These are phyloP conservation scores for Zanthoxylum bungeanum DNA, from an alignment of 345 rosid species.

Conservation along the genomic window DNA sequence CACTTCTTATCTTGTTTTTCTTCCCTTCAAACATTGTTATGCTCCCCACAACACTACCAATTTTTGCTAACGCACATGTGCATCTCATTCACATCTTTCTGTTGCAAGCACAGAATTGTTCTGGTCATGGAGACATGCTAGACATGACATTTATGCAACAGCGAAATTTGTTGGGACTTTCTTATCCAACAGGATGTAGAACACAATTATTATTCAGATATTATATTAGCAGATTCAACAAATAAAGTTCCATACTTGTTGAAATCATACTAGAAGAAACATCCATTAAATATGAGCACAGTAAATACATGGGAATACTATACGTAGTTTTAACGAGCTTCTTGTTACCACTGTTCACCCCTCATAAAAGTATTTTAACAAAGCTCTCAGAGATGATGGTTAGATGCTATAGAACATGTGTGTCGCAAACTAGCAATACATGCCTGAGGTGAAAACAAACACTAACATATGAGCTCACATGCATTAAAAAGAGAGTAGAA, in stretches of 20 bases:
- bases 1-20: not conserved
- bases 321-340: not conserved
- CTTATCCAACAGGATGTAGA: not conserved
- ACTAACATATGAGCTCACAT: conserved; percentile 1
- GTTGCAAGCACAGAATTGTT: not conserved
- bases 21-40: not conserved
- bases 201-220: not conserved
- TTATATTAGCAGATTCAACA: not conserved
- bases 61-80: not conserved
- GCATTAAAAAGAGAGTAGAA: not conserved
- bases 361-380: not conserved
- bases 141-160: not conserved
- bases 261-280: not conserved
- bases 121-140: not conserved
- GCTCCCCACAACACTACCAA: not conserved
- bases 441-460: not conserved
- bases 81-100: not conserved
- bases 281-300: not conserved
- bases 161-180: not conserved
- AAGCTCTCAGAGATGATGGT: not conserved
- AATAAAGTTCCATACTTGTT: not conserved
- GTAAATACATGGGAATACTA: not conserved
- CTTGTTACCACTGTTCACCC: not conserved
- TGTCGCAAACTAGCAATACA: no score
- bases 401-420: not conserved